phyloP scores from a whole-genome alignment of 192 early-diverging fungal species.

The Coemansia sp. region DNA sequence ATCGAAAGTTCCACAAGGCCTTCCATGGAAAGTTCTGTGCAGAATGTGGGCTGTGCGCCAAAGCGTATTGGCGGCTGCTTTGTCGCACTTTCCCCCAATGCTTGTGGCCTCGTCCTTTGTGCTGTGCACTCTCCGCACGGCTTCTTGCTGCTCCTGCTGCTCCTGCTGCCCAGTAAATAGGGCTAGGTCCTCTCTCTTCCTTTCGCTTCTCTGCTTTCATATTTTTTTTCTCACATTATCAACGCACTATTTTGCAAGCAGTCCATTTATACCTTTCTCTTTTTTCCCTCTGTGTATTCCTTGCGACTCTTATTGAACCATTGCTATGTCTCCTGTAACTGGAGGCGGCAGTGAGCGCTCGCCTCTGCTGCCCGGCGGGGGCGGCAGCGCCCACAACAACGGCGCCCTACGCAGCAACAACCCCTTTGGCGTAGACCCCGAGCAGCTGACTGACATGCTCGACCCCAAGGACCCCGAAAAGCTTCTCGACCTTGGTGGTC shows the following conservation, averaged over 20 bases:
- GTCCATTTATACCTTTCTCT: background rate
- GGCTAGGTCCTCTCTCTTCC: constrained; percentile 2
- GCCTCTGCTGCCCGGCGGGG: constrained; percentile 43
- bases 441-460: constrained; percentile 59
- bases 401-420: constrained; percentile 5
- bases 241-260: background rate
- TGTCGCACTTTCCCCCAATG: background rate
- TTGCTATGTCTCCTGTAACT: constrained; percentile 23
- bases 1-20: background rate
- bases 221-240: background rate
- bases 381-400: constrained; percentile 10
- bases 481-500: constrained; percentile 62
- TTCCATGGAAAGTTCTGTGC: constrained; percentile 11
- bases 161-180: background rate
- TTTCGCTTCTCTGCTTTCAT: background rate
- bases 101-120: constrained; percentile 9
- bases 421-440: constrained; percentile 52
- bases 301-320: constrained; percentile 1
- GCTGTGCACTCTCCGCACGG: background rate
- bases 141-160: background rate
- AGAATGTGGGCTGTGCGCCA: constrained; percentile 5
- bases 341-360: constrained; percentile 46
- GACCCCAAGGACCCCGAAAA: constrained; percentile 66
- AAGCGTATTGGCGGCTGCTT: constrained; percentile 1
- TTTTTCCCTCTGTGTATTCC: background rate